phyloP scores from a whole-genome alignment of 768 basidiomycete species.

The Phallus indusiatus region DNA sequence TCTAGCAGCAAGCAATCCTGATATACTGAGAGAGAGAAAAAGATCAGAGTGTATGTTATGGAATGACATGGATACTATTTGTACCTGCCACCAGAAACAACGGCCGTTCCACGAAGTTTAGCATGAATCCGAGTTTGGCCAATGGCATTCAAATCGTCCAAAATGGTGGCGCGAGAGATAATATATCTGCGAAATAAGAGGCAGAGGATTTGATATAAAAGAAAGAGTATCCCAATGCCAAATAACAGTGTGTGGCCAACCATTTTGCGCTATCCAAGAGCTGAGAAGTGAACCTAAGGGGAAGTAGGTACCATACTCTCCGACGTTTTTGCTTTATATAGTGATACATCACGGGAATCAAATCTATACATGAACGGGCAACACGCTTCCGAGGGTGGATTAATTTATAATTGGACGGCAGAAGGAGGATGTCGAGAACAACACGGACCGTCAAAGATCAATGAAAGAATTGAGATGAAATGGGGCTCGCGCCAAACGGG shows the following conservation, averaged over 20 bases:
- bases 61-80: background rate
- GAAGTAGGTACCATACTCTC: background rate
- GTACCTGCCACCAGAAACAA: conserved; percentile 7
- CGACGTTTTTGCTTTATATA: background rate
- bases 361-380: background rate
- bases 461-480: background rate
- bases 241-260: background rate
- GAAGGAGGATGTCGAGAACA: background rate
- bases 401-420: background rate
- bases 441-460: background rate
- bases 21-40: conserved; percentile 15
- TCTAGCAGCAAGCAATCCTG: conserved; percentile 20
- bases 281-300: background rate
- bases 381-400: background rate
- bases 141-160: background rate
- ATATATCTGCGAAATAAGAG: background rate
- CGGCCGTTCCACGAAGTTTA: conserved; percentile 1
- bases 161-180: background rate
- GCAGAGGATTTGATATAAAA: background rate
- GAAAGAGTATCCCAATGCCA: background rate
- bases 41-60: background rate
- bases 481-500: background rate
- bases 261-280: background rate
- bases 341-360: background rate
- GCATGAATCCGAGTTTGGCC: background rate